Evolutionary conservation across 176 grass and related monocot species (phyloP).

Genomic region (Ensete glaucum): DNA sequence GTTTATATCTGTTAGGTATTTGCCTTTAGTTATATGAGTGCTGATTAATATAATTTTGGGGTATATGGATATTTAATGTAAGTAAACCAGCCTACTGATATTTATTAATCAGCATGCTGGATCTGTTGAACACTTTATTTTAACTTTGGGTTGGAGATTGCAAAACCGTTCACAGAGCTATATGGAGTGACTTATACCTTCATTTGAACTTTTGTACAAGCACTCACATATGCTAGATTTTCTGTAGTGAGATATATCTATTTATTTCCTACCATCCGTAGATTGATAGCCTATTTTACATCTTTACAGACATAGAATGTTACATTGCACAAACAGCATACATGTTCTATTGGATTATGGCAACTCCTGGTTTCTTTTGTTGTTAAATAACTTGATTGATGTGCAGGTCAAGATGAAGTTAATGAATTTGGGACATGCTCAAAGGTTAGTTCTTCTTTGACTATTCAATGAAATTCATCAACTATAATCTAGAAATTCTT

Average conservation of each 20-base stretch:
- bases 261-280: not conserved
- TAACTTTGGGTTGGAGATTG: not conserved
- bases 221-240: not conserved
- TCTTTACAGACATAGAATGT: too few relatives aligned
- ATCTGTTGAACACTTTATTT: not conserved
- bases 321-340: not conserved
- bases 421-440: constrained; percentile 60
- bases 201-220: not conserved
- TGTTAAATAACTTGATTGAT: constrained; percentile 20
- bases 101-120: not conserved
- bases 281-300: too few relatives aligned
- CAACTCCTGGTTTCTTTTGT: not conserved
- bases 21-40: not conserved
- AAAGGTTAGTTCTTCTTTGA: constrained; percentile 35
- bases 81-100: not conserved
- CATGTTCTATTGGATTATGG: constrained; percentile 2
- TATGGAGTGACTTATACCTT: not conserved
- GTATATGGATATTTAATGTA: not conserved
- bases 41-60: not conserved
- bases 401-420: constrained; percentile 89
- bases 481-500: constrained; percentile 12
- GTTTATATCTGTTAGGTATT: not conserved
- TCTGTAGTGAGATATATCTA: not conserved
- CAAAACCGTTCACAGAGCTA: not conserved
- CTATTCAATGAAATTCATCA: not conserved